phyloP scores from a whole-genome alignment of 1,284 basidiomycete species.

The Rhodotorula sp. region DNA sequence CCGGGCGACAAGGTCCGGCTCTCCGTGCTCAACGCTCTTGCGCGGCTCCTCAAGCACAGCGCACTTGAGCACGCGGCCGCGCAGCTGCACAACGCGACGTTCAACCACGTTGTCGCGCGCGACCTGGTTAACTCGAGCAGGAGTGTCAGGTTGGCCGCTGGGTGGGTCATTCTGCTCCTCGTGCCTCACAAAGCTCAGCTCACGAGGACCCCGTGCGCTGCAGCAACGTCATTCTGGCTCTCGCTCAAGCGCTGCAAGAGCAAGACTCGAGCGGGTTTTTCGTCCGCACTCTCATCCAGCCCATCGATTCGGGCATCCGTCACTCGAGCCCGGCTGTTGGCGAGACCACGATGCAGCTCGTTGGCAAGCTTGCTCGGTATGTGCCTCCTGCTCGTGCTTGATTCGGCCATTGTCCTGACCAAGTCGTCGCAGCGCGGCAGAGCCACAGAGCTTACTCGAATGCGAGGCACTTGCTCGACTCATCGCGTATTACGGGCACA shows the following conservation, averaged over 20 bases:
- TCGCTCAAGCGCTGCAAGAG: slow-evolving; percentile 19
- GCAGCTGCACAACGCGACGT: too few relatives aligned
- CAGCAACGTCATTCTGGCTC: slow-evolving; percentile 24
- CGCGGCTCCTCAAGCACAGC: slow-evolving; percentile 19
- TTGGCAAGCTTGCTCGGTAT: slow-evolving; percentile 29
- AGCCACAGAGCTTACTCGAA: slow-evolving; percentile 33
- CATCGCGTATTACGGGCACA: slow-evolving; percentile 23
- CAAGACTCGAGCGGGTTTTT: background rate
- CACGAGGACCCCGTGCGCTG: too few relatives aligned
- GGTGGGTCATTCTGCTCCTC: background rate
- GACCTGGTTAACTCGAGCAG: slow-evolving; percentile 18
- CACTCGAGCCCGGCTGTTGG: background rate
- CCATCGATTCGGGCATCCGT: slow-evolving; percentile 11
- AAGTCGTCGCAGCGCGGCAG: slow-evolving; percentile 9
- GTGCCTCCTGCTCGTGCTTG: background rate
- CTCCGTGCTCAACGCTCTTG: slow-evolving; percentile 6
- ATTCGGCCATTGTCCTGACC: too few relatives aligned
- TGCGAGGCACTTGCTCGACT: slow-evolving; percentile 27
- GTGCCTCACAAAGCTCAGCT: too few relatives aligned
- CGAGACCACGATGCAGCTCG: slow-evolving; percentile 18
- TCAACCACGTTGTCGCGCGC: background rate
- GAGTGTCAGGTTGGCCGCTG: slow-evolving; percentile 23
- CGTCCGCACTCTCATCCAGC: slow-evolving; percentile 6
- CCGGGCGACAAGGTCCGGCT: slow-evolving; percentile 15
- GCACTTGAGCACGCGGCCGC: background rate